Evolutionary conservation across 2,329 filamentous ascomycete genomes (phyloP).

Genomic region (Stagonosporopsis tanaceti): DNA sequence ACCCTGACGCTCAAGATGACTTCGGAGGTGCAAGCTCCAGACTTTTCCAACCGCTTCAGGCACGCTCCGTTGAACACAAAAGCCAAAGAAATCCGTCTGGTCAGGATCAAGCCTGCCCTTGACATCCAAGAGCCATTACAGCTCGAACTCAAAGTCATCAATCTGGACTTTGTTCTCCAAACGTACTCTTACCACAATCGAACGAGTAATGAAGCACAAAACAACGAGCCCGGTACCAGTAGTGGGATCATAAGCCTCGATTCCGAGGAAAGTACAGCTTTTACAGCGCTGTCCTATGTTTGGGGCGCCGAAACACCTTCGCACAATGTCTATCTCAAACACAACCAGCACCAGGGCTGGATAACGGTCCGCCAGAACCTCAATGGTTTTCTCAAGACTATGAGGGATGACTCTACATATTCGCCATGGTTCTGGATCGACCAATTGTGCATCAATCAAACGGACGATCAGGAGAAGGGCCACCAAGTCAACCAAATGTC

Average conservation of each 20-base stretch:
- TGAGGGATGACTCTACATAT: background rate
- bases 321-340: background rate
- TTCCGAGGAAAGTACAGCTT: background rate
- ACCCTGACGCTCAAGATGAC: background rate
- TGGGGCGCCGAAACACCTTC: background rate
- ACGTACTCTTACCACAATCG: background rate
- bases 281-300: background rate
- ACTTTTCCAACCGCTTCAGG: background rate
- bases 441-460: background rate
- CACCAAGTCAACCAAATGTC: background rate
- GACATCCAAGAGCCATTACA: background rate
- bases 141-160: background rate
- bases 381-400: background rate
- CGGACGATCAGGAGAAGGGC: background rate
- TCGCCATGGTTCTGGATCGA: background rate
- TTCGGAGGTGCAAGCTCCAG: background rate
- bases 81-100: background rate
- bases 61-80: background rate
- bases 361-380: background rate
- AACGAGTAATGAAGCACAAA: background rate
- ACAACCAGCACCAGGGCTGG: background rate
- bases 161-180: background rate
- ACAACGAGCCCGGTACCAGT: background rate
- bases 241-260: background rate
- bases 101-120: background rate